Evolutionary conservation across 1,139 yeast genomes (phyloP).

Genomic region (Sugiyamaella xylanicola): DNA sequence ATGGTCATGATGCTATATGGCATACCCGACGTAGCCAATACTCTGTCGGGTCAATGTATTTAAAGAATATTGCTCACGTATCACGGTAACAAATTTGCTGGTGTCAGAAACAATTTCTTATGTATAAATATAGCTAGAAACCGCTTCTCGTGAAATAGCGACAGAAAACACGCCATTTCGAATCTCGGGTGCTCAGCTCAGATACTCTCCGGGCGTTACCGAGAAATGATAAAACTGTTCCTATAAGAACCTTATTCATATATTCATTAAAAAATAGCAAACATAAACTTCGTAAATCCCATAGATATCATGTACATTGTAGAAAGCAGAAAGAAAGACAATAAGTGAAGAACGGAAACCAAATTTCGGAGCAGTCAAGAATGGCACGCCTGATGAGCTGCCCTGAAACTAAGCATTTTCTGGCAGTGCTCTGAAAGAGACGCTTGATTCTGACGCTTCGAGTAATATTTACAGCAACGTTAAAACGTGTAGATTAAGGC

Average conservation of each 20-base stretch:
- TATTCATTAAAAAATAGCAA: background rate
- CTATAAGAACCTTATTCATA: background rate
- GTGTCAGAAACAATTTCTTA: no score
- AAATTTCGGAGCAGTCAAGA: background rate
- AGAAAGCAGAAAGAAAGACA: background rate
- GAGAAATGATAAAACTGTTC: background rate
- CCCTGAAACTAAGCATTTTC: background rate
- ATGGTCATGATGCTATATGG: no score
- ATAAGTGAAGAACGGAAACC: background rate
- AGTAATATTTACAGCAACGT: conserved; percentile 7
- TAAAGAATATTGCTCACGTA: no score
- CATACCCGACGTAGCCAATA: no score
- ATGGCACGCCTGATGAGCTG: background rate
- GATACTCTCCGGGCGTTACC: background rate
- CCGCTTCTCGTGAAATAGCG: no score
- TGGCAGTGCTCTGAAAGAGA: background rate
- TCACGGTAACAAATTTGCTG: no score
- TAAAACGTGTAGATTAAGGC: background rate
- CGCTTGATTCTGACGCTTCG: background rate
- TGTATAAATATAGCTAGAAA: no score
- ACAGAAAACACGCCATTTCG: background rate
- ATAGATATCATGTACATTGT: background rate
- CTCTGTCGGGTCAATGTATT: no score
- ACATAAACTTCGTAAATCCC: background rate
- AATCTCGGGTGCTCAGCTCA: no score